phyloP scores from a whole-genome alignment of 257 asterid species.

The Nicotiana tabacum region DNA sequence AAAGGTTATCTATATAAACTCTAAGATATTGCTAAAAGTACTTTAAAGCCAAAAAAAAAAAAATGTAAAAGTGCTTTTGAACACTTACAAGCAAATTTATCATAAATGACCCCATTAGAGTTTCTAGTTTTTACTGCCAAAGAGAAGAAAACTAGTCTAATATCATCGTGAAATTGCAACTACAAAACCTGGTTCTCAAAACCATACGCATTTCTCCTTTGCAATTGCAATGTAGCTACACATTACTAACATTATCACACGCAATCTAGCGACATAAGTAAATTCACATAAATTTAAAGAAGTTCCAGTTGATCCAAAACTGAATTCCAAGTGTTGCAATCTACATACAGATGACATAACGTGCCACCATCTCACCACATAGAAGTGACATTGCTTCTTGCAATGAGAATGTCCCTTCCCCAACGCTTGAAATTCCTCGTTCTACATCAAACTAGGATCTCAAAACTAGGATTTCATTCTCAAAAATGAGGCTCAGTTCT shows the following conservation, averaged over 20 bases:
- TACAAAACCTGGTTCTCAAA: too few relatives aligned
- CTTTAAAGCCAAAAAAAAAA: too few relatives aligned
- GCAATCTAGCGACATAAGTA: background rate
- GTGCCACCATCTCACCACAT: background rate
- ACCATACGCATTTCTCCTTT: background rate
- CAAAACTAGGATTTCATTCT: background rate
- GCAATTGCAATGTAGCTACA: background rate
- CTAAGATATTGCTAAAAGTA: too few relatives aligned
- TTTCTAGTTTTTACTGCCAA: too few relatives aligned
- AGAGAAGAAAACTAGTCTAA: too few relatives aligned
- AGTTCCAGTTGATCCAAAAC: background rate
- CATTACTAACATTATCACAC: background rate
- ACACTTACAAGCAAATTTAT: too few relatives aligned
- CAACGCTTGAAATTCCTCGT: background rate
- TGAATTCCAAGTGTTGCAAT: background rate
- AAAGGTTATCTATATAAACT: too few relatives aligned
- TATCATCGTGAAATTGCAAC: too few relatives aligned
- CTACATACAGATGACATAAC: background rate
- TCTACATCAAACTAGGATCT: background rate
- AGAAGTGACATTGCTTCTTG: background rate
- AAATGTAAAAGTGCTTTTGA: too few relatives aligned
- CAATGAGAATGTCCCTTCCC: background rate
- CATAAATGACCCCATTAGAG: too few relatives aligned
- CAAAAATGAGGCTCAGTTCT: background rate
- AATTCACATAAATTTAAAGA: background rate